These are phyloP conservation scores for Drechslerella dactyloides DNA, from an alignment of 2,329 filamentous ascomycete species.

Conservation along the genomic window DNA sequence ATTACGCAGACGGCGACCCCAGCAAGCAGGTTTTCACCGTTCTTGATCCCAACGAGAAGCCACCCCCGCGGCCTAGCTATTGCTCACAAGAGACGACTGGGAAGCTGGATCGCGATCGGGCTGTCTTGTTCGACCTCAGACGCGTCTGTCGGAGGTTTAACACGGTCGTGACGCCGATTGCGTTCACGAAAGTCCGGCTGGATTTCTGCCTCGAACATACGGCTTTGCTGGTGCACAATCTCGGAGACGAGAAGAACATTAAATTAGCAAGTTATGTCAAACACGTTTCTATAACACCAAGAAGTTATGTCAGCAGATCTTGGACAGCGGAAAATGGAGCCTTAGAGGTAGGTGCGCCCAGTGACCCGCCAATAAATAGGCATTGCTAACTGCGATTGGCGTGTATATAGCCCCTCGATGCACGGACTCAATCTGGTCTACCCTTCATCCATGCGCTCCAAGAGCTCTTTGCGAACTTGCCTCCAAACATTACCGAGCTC, in stretches of 20 bases:
- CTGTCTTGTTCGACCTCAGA: slow-evolving; percentile 11
- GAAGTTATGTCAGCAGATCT: not conserved
- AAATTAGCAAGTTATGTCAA: not conserved
- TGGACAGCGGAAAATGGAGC: not conserved
- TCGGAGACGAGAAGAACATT: not conserved
- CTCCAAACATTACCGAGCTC: not conserved
- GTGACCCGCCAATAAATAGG: too few relatives aligned
- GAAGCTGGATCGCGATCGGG: not conserved
- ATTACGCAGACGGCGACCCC: not conserved
- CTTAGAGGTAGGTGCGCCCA: not conserved
- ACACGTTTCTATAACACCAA: slow-evolving; percentile 8
- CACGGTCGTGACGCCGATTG: not conserved
- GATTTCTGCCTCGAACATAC: slow-evolving; percentile 13
- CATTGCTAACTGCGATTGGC: too few relatives aligned
- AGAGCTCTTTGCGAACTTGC: not conserved
- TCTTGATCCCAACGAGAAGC: not conserved
- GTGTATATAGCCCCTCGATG: too few relatives aligned
- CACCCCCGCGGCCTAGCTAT: not conserved
- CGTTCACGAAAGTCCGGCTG: slow-evolving; percentile 3
- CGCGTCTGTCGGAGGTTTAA: slow-evolving; percentile 12
- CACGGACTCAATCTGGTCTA: not conserved
- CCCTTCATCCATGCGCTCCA: not conserved
- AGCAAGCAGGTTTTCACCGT: not conserved
- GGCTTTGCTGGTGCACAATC: not conserved
- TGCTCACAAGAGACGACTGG: not conserved